These are phyloP conservation scores for Penicillium sp. DNA, from an alignment of 2,329 filamentous ascomycete genomes.

Conservation along the genomic window DNA sequence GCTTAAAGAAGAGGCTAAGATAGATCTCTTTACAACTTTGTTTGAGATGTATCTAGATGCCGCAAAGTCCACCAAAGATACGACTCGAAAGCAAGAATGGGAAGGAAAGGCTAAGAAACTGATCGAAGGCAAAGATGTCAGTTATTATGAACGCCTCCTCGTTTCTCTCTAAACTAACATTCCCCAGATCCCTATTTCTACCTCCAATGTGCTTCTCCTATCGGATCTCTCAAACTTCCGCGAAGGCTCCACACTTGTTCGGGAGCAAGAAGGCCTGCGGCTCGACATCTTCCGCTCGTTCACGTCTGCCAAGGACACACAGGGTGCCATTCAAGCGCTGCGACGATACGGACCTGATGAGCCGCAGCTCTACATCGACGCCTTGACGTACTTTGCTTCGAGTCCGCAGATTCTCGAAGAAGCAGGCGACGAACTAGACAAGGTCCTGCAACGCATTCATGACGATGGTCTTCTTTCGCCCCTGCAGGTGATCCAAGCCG, in stretches of 20 bases:
- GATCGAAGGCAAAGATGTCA: conserved; percentile 74
- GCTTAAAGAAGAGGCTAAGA: conserved; percentile 72
- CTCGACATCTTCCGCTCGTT: conserved; percentile 98
- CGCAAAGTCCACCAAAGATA: conserved; percentile 71
- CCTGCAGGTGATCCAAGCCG: conserved; percentile 91
- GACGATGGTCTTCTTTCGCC: conserved; percentile 91
- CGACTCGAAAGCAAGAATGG: conserved; percentile 72
- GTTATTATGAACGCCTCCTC: conserved; percentile 16
- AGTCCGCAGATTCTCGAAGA: conserved; percentile 79
- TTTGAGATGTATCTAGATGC: conserved; percentile 99
- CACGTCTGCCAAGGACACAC: conserved; percentile 86
- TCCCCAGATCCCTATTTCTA: conserved; percentile 72
- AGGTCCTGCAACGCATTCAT: conserved; percentile 82
- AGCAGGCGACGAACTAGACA: conserved; percentile 80
- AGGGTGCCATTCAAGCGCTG: conserved; percentile 84
- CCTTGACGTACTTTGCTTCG: conserved; percentile 90
- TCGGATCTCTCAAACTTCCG: conserved; percentile 90
- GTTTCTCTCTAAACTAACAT: conserved; percentile 5
- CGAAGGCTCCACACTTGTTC: conserved; percentile 87
- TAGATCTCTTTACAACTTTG: conserved; percentile 88
- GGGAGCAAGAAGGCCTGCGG: conserved; percentile 86
- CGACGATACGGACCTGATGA: conserved; percentile 90
- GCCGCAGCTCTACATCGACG: conserved; percentile 87
- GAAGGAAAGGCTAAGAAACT: conserved; percentile 86
- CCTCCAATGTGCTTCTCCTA: conserved; percentile 88